Evolutionary conservation across 2,329 filamentous ascomycete genomes (phyloP).

Genomic region (Lasiodiplodia sp.): DNA sequence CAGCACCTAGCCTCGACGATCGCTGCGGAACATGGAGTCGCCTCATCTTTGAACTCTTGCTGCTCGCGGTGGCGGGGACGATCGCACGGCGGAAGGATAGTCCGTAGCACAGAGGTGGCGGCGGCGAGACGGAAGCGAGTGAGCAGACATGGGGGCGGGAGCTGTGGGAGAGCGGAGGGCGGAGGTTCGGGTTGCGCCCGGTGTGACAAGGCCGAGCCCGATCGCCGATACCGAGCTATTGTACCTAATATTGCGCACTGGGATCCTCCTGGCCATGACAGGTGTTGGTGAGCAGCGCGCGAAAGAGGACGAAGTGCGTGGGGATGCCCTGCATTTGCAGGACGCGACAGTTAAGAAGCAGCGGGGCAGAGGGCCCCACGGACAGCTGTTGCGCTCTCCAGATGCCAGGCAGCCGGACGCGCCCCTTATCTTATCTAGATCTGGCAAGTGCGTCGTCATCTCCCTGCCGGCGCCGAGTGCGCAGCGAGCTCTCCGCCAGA

Average conservation of each 20-base stretch:
- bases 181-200: not conserved
- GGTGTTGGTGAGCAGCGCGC: not conserved
- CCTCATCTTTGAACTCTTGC: not conserved
- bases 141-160: not conserved
- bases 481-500: not conserved
- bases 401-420: not conserved
- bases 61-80: constrained; percentile 5
- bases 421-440: constrained; percentile 22
- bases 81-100: constrained; percentile 1
- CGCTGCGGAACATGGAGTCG: not conserved
- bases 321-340: not conserved
- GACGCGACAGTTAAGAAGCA: not conserved
- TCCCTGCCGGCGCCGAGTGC: not conserved
- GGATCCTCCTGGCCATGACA: not conserved
- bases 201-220: not conserved
- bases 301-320: not conserved
- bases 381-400: not conserved
- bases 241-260: not conserved
- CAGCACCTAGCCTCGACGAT: not conserved
- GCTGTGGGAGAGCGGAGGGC: not conserved
- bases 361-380: not conserved
- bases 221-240: not conserved
- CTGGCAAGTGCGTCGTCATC: not conserved
- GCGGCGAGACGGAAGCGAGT: not conserved
- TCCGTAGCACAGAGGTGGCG: not conserved